Evolutionary conservation across 2,329 filamentous ascomycete genomes (phyloP).

Genomic region (Colletotrichum truncatum): DNA sequence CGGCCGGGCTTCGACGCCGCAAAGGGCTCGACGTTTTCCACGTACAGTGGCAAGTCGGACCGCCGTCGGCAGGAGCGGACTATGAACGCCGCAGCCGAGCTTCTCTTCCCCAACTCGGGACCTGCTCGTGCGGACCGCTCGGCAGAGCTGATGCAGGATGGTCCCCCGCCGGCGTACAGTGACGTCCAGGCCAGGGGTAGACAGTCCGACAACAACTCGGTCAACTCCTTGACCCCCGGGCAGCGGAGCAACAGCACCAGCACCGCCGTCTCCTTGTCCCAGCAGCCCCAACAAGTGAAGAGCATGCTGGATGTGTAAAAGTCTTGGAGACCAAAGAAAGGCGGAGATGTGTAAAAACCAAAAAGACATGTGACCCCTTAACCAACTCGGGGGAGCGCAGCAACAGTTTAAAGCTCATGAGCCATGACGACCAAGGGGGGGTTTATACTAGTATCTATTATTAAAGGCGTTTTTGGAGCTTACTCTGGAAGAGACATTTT

Average conservation of each 20-base stretch:
- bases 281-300: constrained; percentile 60
- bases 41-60: constrained; percentile 54
- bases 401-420: constrained; percentile 1
- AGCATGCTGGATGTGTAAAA: constrained; percentile 64
- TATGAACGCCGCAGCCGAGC: constrained; percentile 50
- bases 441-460: neutral
- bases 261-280: constrained; percentile 55
- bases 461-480: neutral
- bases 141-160: constrained; percentile 52
- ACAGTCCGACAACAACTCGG: neutral
- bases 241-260: constrained; percentile 55
- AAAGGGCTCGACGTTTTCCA: constrained; percentile 32
- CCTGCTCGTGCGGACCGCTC: constrained; percentile 44
- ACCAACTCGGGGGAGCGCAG: neutral
- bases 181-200: constrained; percentile 30
- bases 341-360: neutral
- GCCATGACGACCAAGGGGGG: constrained; percentile 9
- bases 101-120: constrained; percentile 58
- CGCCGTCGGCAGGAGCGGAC: constrained; percentile 54
- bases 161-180: constrained; percentile 50
- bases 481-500: no score
- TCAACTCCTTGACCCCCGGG: constrained; percentile 33
- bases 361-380: no score
- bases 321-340: neutral
- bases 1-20: constrained; percentile 36